A percentile compares a stretch with the other conserved stretches of the same genome.
These are phyloP conservation scores for Nicotiana rustica DNA, from an alignment of 305 asterid genomes.

Conservation along the genomic window DNA sequence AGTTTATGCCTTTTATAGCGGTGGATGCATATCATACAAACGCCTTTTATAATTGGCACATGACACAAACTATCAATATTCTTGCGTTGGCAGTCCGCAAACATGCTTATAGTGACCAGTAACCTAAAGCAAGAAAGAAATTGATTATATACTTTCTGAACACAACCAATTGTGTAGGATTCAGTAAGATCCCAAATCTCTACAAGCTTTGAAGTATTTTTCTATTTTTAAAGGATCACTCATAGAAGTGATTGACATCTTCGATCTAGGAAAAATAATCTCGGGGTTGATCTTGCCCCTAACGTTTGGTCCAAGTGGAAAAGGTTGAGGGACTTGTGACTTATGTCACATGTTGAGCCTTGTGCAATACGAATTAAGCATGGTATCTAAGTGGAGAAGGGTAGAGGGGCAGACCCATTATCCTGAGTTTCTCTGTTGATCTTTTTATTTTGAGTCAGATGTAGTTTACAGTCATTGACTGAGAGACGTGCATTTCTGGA, in stretches of 20 bases:
- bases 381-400: no score
- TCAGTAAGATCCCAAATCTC: background rate
- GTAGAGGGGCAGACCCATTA: no score
- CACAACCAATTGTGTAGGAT: background rate
- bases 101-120: slow-evolving; percentile 2
- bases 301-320: no score
- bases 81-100: slow-evolving; percentile 12
- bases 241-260: slow-evolving; percentile 21
- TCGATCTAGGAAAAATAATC: background rate
- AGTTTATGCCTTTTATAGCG: slow-evolving; percentile 13
- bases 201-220: background rate
- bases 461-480: slow-evolving; percentile 10
- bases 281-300: no score
- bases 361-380: no score
- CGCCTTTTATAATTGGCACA: background rate
- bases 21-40: slow-evolving; percentile 24
- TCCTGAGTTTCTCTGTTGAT: background rate
- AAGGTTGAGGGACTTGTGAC: no score
- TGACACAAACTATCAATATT: background rate
- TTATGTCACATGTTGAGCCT: no score
- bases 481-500: background rate
- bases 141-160: background rate
- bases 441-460: background rate
- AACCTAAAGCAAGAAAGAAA: background rate
- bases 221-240: background rate